Conservation (phyloP, 2,329 filamentous ascomycete genomes). For the Coniosporium tulheliwenetii region DNA sequence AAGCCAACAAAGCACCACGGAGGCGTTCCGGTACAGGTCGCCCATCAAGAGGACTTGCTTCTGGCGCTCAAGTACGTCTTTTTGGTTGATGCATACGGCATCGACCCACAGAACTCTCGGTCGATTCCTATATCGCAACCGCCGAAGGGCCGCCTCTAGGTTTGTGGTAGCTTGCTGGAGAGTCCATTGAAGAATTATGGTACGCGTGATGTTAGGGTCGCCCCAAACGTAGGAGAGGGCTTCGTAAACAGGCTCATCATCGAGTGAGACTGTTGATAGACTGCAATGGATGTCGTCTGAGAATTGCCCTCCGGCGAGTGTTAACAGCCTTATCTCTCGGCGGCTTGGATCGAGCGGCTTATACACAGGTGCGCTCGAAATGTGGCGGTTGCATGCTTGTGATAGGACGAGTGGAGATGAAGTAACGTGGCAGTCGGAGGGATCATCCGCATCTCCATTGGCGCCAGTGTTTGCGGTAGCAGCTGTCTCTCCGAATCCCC, state of each 20-base stretch:
- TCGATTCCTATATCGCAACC: background rate
- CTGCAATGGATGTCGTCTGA: background rate
- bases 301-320: no score
- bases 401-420: no score
- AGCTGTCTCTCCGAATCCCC: no score
- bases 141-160: background rate
- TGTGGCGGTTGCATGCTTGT: no score
- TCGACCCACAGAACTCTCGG: conserved; percentile 1
- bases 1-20: background rate
- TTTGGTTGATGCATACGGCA: conserved; percentile 1
- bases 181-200: no score
- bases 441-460: no score
- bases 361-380: no score
- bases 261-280: background rate
- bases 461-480: no score
- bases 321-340: no score
- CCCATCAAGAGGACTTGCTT: conserved; percentile 1
- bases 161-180: background rate
- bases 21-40: background rate
- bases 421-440: no score
- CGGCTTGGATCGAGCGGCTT: no score
- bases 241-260: background rate
- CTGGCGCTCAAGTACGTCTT: background rate
- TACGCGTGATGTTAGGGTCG: background rate
- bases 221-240: background rate